Percentiles rank a stretch among this genome's conserved stretches.
Conservation (phyloP, 352 stramenopile species). For the Achlya hypogyna region DNA sequence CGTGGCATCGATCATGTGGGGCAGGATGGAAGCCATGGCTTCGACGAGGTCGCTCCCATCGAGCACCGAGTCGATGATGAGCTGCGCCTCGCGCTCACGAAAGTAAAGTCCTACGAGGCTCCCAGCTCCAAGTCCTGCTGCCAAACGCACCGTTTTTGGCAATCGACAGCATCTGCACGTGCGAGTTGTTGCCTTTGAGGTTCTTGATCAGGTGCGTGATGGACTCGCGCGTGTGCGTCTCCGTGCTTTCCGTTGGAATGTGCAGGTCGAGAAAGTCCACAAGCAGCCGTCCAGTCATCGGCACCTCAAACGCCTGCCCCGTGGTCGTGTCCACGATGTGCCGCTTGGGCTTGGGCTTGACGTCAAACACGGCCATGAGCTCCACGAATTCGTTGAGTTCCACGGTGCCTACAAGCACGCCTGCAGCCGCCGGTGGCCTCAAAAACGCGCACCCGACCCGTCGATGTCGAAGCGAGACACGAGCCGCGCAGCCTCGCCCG, state of each 20-base stretch:
- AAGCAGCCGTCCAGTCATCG: slow-evolving; percentile 40
- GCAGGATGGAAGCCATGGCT: slow-evolving; percentile 49
- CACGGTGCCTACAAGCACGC: slow-evolving; percentile 52
- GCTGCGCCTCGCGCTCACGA: slow-evolving; percentile 50
- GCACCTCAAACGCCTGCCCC: slow-evolving; percentile 48
- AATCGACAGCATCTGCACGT: slow-evolving; percentile 71
- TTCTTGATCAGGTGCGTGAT: slow-evolving; percentile 71
- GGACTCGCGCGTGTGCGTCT: slow-evolving; percentile 50
- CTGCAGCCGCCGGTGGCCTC: not conserved
- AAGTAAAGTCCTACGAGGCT: slow-evolving; percentile 39
- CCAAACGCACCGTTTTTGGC: slow-evolving; percentile 36
- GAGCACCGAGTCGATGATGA: slow-evolving; percentile 51
- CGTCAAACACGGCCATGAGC: slow-evolving; percentile 43
- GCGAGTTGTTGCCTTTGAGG: slow-evolving; percentile 64
- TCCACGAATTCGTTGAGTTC: slow-evolving; percentile 73
- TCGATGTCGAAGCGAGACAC: slow-evolving; percentile 69
- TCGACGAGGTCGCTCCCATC: slow-evolving; percentile 57
- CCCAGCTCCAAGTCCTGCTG: not conserved
- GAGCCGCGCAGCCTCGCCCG: slow-evolving; percentile 55
- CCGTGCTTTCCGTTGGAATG: slow-evolving; percentile 54
- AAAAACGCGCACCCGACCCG: slow-evolving; percentile 24
- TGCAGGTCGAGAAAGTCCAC: slow-evolving; percentile 74
- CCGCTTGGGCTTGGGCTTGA: slow-evolving; percentile 30
- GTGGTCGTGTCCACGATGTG: slow-evolving; percentile 60
- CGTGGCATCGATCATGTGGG: slow-evolving; percentile 62